Base-by-base conservation (phyloP, 169 alveolate genomes). In the Theileria parva region DNA sequence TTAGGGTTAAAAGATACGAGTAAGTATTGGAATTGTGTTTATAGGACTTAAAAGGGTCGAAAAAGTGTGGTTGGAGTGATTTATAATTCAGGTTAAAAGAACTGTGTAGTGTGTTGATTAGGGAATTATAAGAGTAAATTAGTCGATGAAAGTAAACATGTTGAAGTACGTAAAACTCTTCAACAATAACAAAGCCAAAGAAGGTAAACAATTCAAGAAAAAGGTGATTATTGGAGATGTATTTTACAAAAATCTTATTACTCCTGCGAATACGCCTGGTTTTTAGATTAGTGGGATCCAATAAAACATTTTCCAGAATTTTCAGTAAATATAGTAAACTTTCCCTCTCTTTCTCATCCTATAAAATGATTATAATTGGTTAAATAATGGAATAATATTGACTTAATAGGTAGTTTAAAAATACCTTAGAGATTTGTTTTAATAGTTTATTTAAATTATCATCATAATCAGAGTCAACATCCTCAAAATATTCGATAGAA, bases 21-120 rank as follows among this genome's bases (percentile, higher is more conserved):
- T 50, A n/a, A n/a, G 73, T 30, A 37, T 80, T 71, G 39, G 74
- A 28, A 51, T 27, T n/a, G 81, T 83, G 89, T n/a, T 27, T 66
- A 19, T 83, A 83, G 15, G 89, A 72, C 76, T 83, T 83, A 74
- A 83, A 83, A 17, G 89, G 89, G 81, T 83, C 86, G 81, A 83
- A 83, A 44, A 83, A 83, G 77, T 83, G 89, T 32, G 79, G 59
- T 68, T 75, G 80, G 6, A 76, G 48, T 55, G 89, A 83, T 27
- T 68, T 75, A 50, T 72, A 27, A 3, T 78, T 17, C 8, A 77
- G 48, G 0, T 60, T 59, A 19, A 32, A 77, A 7, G 63, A 65
- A 11, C 70, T 80, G 17, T 34, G 68, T 7, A 83, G 87, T 34
- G 53, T 50, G 7, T 25, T 37, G n/a, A 83, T 76, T 21, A 83